Evolutionary conservation across 257 asterid genomes (phyloP).

Genomic region (Lycium ferocissimum): DNA sequence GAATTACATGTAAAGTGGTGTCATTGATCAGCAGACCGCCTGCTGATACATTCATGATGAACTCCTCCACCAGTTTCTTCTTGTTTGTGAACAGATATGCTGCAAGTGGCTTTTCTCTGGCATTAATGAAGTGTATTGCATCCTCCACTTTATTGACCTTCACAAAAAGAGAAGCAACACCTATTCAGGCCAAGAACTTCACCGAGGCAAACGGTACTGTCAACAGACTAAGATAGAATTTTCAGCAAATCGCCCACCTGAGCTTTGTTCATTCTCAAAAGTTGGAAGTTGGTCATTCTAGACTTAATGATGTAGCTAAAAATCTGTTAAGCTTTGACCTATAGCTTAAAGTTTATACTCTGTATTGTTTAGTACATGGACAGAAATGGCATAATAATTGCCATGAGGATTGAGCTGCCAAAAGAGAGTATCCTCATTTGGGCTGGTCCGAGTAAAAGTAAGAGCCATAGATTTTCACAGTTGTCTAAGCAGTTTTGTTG

Average conservation of each 20-base stretch:
- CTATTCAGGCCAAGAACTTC: slow-evolving; percentile 5
- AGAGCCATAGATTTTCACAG: not conserved
- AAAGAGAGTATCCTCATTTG: slow-evolving; percentile 10
- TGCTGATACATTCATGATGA: slow-evolving; percentile 63
- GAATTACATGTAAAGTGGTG: slow-evolving; percentile 68
- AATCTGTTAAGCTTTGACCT: not conserved
- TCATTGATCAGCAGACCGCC: slow-evolving; percentile 82
- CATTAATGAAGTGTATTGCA: slow-evolving; percentile 55
- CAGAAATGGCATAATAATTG: slow-evolving; percentile 2
- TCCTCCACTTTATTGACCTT: slow-evolving; percentile 80
- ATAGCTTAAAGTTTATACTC: not conserved
- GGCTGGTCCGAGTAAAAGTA: not conserved
- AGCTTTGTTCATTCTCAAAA: slow-evolving; percentile 3
- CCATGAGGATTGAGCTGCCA: slow-evolving; percentile 20
- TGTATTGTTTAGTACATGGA: not conserved
- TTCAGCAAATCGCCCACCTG: not conserved
- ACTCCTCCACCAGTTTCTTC: slow-evolving; percentile 77
- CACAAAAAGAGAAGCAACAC: slow-evolving; percentile 32
- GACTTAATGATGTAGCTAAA: not conserved
- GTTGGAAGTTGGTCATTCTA: not conserved
- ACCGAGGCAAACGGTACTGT: not conserved
- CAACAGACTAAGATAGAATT: not conserved
- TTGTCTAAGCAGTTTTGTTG: not conserved
- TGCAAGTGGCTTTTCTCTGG: slow-evolving; percentile 90
- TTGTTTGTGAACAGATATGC: slow-evolving; percentile 83